phyloP scores from a whole-genome alignment of 139 green algal genomes.

The Microglena sp. region DNA sequence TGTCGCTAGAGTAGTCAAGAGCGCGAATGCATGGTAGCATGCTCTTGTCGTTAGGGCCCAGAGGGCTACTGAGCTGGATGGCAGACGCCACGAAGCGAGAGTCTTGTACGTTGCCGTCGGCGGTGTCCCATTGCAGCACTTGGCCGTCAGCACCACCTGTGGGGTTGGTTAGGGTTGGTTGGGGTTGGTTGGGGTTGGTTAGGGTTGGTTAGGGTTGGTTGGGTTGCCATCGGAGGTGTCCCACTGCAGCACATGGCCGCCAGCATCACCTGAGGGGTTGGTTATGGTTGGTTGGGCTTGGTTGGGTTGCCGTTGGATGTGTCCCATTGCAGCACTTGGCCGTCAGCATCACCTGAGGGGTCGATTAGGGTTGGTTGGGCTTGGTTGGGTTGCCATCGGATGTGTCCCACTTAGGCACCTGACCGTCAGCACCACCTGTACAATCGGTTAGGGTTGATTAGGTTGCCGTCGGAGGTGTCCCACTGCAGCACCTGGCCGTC shows the following conservation, averaged over 20 bases:
- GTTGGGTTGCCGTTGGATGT: constrained; percentile 35
- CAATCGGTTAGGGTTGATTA: no score
- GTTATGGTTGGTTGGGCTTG: no score
- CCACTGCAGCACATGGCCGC: constrained; percentile 47
- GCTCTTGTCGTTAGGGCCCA: constrained; percentile 13
- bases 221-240: constrained; percentile 39
- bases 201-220: no score
- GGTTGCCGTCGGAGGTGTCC: constrained; percentile 42
- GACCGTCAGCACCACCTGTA: constrained; percentile 45
- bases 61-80: constrained; percentile 25
- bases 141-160: constrained; percentile 42
- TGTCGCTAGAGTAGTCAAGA: constrained; percentile 26
- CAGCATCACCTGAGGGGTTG: constrained; percentile 44
- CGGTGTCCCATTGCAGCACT: constrained; percentile 49
- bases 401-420: constrained; percentile 48
- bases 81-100: constrained; percentile 9
- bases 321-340: constrained; percentile 47
- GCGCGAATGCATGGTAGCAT: constrained; percentile 21
- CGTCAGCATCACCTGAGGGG: constrained; percentile 46
- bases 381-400: constrained; percentile 33
- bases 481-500: constrained; percentile 47
- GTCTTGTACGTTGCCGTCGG: constrained; percentile 33
- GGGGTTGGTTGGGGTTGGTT: no score
- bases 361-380: no score
- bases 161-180: no score